These are phyloP conservation scores for Fusarium bulbicola DNA, from an alignment of 2,329 filamentous ascomycete species.

Conservation along the genomic window DNA sequence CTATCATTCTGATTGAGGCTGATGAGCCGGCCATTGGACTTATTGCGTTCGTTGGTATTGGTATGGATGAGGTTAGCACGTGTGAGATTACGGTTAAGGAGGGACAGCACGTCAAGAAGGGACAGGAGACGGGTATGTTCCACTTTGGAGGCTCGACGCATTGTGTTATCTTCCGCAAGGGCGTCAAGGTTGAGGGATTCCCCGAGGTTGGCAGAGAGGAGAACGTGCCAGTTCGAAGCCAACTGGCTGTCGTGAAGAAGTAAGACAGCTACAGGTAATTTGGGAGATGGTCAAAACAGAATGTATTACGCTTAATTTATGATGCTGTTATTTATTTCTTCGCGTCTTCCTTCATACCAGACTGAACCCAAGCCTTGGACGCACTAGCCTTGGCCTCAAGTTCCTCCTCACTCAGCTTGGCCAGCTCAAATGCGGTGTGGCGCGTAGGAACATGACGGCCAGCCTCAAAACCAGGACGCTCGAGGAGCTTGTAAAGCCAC, in stretches of 20 bases:
- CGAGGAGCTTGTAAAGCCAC: slow-evolving; percentile 78
- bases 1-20: slow-evolving; percentile 75
- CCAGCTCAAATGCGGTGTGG: slow-evolving; percentile 66
- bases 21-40: slow-evolving; percentile 74
- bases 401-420: slow-evolving; percentile 58
- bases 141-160: slow-evolving; percentile 80
- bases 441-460: slow-evolving; percentile 76
- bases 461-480: slow-evolving; percentile 77
- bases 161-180: slow-evolving; percentile 72
- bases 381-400: slow-evolving; percentile 65
- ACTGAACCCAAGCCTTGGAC: slow-evolving; percentile 71
- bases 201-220: slow-evolving; percentile 47
- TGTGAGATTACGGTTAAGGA: slow-evolving; percentile 76
- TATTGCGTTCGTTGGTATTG: slow-evolving; percentile 75
- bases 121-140: slow-evolving; percentile 80
- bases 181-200: slow-evolving; percentile 57
- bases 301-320: slow-evolving; percentile 4
- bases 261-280: not conserved
- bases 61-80: slow-evolving; percentile 80
- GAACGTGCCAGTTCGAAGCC: slow-evolving; percentile 53
- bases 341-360: slow-evolving; percentile 73
- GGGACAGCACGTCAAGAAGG: slow-evolving; percentile 73
- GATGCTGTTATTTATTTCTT: slow-evolving; percentile 51
- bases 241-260: slow-evolving; percentile 47
- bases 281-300: not conserved